Percentiles rank a stretch among this genome's conserved stretches.
These are phyloP conservation scores for Botrytis tulipae DNA, from an alignment of 2,329 filamentous ascomycete genomes.

Conservation along the genomic window DNA sequence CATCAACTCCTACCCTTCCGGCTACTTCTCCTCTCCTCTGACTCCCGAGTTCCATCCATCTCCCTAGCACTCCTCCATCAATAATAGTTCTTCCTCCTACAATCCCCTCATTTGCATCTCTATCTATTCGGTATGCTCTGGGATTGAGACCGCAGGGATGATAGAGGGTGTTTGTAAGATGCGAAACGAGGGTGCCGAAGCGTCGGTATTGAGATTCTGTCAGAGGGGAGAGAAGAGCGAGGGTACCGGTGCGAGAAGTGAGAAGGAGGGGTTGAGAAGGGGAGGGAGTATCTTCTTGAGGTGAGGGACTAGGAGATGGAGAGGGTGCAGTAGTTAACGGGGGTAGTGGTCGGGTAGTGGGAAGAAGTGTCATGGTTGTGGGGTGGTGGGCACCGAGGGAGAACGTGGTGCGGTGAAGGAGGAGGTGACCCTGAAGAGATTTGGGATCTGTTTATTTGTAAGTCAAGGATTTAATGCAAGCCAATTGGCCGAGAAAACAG, in stretches of 20 bases:
- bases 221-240: slow-evolving; percentile 75
- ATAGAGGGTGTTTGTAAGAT: slow-evolving; percentile 73
- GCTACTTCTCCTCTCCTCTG: slow-evolving; percentile 71
- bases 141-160: slow-evolving; percentile 81
- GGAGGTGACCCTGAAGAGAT: slow-evolving; percentile 81
- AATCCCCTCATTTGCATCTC: slow-evolving; percentile 45
- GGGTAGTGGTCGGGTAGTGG: slow-evolving; percentile 56
- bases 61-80: slow-evolving; percentile 71
- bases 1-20: slow-evolving; percentile 66
- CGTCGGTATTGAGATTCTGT: slow-evolving; percentile 80
- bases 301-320: slow-evolving; percentile 33
- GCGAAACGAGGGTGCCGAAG: slow-evolving; percentile 75
- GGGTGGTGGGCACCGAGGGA: slow-evolving; percentile 77
- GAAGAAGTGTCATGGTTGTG: slow-evolving; percentile 72
- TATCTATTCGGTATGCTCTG: slow-evolving; percentile 69
- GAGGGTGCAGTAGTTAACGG: slow-evolving; percentile 45
- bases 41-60: slow-evolving; percentile 74
- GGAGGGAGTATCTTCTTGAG: slow-evolving; percentile 35
- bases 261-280: slow-evolving; percentile 58
- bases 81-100: slow-evolving; percentile 52
- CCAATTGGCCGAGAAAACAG: background rate
- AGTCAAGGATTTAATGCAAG: background rate
- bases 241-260: slow-evolving; percentile 70
- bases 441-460: slow-evolving; percentile 69
- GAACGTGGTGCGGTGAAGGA: slow-evolving; percentile 86